Percentiles rank a stretch among this genome's conserved stretches.
Conservation (phyloP, 2,329 filamentous ascomycete genomes). For the Colletotrichum filicis region DNA sequence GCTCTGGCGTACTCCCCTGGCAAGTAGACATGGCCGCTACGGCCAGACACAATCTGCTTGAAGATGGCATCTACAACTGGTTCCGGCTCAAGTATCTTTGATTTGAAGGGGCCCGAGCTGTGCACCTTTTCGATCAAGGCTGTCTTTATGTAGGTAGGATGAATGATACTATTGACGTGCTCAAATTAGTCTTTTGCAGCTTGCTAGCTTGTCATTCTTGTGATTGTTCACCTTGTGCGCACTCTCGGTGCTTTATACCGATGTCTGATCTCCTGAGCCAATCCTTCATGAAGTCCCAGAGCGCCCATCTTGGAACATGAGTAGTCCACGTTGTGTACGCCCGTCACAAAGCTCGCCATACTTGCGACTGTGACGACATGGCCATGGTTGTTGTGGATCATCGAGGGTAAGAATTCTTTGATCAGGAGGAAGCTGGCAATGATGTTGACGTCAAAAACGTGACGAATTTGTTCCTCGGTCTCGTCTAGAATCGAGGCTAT, state of each 20-base stretch:
- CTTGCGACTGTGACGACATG: constrained; percentile 65
- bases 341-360: constrained; percentile 58
- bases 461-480: constrained; percentile 50
- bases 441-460: constrained; percentile 61
- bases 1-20: neutral
- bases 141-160: constrained; percentile 18
- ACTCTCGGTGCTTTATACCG: constrained; percentile 50
- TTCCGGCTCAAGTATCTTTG: constrained; percentile 18
- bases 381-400: constrained; percentile 59
- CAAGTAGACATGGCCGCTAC: constrained; percentile 24
- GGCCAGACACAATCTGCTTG: constrained; percentile 23
- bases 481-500: constrained; percentile 50
- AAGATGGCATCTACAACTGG: constrained; percentile 18
- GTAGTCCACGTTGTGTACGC: constrained; percentile 62
- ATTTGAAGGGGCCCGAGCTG: constrained; percentile 8
- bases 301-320: constrained; percentile 61
- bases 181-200: neutral
- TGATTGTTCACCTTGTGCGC: constrained; percentile 42
- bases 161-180: neutral
- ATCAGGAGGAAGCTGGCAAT: constrained; percentile 57
- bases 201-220: neutral
- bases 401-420: constrained; percentile 58
- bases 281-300: constrained; percentile 62
- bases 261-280: constrained; percentile 48
- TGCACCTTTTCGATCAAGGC: constrained; percentile 18